phyloP scores from a whole-genome alignment of 192 early-diverging fungal genomes.

The Coemansia sp. region DNA sequence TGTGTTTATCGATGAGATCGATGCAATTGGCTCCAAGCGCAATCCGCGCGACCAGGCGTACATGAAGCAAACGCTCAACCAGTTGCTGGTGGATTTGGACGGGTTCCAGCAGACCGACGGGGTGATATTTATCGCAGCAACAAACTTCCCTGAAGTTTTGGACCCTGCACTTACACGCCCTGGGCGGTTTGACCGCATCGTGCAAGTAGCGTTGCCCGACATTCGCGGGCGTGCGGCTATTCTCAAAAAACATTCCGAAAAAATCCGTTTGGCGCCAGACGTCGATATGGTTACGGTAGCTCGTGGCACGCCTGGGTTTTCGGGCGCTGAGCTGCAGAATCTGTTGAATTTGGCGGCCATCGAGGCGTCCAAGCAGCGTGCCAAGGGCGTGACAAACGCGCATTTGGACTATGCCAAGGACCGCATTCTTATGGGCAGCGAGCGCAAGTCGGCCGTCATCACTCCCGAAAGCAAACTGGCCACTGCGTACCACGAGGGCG shows the following conservation, averaged over 20 bases:
- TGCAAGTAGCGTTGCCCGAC: slow-evolving; percentile 93
- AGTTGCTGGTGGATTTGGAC: slow-evolving; percentile 97
- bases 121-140: slow-evolving; percentile 98
- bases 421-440: slow-evolving; percentile 97
- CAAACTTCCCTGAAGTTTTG: slow-evolving; percentile 95
- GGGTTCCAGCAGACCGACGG: slow-evolving; percentile 96
- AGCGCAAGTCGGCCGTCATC: slow-evolving; percentile 88
- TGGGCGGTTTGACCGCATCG: slow-evolving; percentile 94
- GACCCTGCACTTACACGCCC: slow-evolving; percentile 97
- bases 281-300: slow-evolving; percentile 86
- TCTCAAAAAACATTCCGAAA: slow-evolving; percentile 86
- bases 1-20: slow-evolving; percentile 99
- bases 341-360: slow-evolving; percentile 98
- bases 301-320: slow-evolving; percentile 96
- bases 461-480: slow-evolving; percentile 82
- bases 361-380: slow-evolving; percentile 80
- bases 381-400: slow-evolving; percentile 68
- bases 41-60: slow-evolving; percentile 92
- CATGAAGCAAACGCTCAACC: slow-evolving; percentile 98
- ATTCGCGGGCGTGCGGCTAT: slow-evolving; percentile 94
- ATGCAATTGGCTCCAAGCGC: slow-evolving; percentile 95
- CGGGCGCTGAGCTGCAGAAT: slow-evolving; percentile 99
- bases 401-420: slow-evolving; percentile 98
- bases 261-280: slow-evolving; percentile 66
- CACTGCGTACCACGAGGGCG: slow-evolving; percentile 99